Evolutionary conservation across 2,329 filamentous ascomycete species (phyloP).

Genomic region (Orbilia javanica): DNA sequence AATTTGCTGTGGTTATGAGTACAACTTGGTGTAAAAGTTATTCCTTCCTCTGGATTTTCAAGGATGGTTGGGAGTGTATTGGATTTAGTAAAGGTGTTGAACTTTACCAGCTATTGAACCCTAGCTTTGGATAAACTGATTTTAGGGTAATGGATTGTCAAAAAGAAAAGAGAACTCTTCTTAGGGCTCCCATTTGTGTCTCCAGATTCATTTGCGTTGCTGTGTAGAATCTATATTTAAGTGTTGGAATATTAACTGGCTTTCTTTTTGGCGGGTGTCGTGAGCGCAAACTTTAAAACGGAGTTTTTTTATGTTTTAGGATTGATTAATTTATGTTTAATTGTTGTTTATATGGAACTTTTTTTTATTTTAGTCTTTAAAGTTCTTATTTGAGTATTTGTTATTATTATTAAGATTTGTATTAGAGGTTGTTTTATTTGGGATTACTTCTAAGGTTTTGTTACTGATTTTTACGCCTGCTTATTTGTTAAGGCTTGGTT

Average conservation of each 20-base stretch:
- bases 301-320: conserved; percentile 65
- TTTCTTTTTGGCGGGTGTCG: conserved; percentile 65
- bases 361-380: conserved; percentile 66
- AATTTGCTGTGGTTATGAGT: conserved; percentile 67
- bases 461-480: conserved; percentile 64
- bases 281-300: conserved; percentile 65
- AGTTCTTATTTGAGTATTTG: conserved; percentile 68
- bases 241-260: conserved; percentile 67
- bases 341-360: conserved; percentile 67
- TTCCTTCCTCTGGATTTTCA: conserved; percentile 67
- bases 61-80: conserved; percentile 65
- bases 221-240: conserved; percentile 66
- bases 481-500: conserved; percentile 65
- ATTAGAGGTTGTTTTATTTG: conserved; percentile 66
- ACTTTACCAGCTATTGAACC: conserved; percentile 66
- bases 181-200: conserved; percentile 61
- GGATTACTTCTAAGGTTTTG: conserved; percentile 66
- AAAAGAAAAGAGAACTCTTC: conserved; percentile 59
- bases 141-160: conserved; percentile 66
- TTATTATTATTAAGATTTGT: conserved; percentile 67
- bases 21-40: conserved; percentile 66
- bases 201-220: conserved; percentile 64
- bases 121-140: conserved; percentile 67
- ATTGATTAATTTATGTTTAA: conserved; percentile 66
- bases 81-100: conserved; percentile 65